A percentile compares a stretch with the other conserved stretches of the same genome.
Conservation (phyloP, 2,329 filamentous ascomycete species). For the Arthrinium phaeospermum region DNA sequence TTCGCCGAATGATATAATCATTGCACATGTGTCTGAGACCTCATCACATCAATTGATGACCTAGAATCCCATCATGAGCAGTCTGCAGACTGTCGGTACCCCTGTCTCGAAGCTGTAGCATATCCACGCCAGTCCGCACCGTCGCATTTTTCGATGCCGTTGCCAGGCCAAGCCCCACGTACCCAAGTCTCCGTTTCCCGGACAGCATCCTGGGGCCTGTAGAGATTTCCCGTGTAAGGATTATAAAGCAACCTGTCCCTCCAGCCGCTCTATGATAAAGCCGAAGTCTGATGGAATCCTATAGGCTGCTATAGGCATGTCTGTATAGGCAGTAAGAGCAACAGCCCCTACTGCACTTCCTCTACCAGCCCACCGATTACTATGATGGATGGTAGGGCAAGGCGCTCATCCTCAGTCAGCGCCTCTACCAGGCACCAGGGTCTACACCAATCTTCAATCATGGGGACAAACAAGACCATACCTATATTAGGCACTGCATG, state of each 20-base stretch:
- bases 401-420: not conserved
- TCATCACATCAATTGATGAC: not conserved
- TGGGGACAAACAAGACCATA: not conserved
- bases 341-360: not conserved
- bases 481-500: not conserved
- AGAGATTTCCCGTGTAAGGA: slow-evolving; percentile 2
- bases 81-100: not conserved
- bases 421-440: not conserved
- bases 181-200: not conserved
- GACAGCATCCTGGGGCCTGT: slow-evolving; percentile 5
- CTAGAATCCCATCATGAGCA: not conserved
- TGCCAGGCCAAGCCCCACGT: slow-evolving; percentile 9
- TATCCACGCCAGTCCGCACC: not conserved
- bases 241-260: slow-evolving; percentile 9
- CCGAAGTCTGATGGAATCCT: not conserved
- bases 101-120: not conserved
- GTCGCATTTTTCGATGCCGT: slow-evolving; percentile 9
- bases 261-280: not conserved
- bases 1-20: not conserved
- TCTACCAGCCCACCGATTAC: not conserved
- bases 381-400: not conserved
- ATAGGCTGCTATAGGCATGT: not conserved
- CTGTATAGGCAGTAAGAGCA: not conserved
- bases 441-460: not conserved
- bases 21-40: not conserved